Evolutionary conservation across 805 yeast species (phyloP), one percentile per base, ranked within the genome.

Genomic region (Pichia cabralensis): DNA sequence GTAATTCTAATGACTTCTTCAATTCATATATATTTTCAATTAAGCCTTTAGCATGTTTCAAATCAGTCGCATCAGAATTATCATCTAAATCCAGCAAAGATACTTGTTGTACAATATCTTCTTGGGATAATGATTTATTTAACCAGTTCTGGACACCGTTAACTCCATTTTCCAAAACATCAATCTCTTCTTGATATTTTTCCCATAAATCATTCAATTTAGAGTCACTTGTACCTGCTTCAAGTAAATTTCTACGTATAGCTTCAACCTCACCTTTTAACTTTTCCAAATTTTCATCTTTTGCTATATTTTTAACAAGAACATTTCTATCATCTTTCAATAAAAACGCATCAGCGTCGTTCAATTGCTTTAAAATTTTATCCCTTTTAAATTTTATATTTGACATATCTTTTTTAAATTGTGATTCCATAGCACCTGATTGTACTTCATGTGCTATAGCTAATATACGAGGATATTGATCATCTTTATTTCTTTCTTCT

Each of bases 51-150:
- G 65, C 58, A 2, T 42, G 40, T 14, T 49, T 52, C 10, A 56
- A 48, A 19, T 42, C 45, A n/a, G 33, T 27, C 3, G 29, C 35
- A 19, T 18, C 34, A 9, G 32, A 25, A 21, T 19, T 23, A 13
- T 75, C 80, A 46, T 81, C 94, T 22, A 85, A 50, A 51, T 86
- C 95, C 34, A 84, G 57, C 25, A 85, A 59, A 11, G 56, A 52
- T 3, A 65, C 57, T 15, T 63, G 67, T 16, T 53, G 41, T 5
- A 42, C 30, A 6, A 41, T 12, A 4, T 34, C 23, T 5, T 26
- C 18, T 16, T 34, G 25, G 22, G 28, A 33, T 12, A 33, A 24
- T 0, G 25, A 25, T n/a, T 12, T 23, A 16, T 46, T 43, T 29
- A 61, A 57, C 29, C 50, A 50, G 3, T 46, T 47, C 30, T 56